Percentiles rank a stretch among this genome's conserved stretches.
phyloP scores from a whole-genome alignment of 2,329 filamentous ascomycete genomes.

The Aspergillus ochraceus region DNA sequence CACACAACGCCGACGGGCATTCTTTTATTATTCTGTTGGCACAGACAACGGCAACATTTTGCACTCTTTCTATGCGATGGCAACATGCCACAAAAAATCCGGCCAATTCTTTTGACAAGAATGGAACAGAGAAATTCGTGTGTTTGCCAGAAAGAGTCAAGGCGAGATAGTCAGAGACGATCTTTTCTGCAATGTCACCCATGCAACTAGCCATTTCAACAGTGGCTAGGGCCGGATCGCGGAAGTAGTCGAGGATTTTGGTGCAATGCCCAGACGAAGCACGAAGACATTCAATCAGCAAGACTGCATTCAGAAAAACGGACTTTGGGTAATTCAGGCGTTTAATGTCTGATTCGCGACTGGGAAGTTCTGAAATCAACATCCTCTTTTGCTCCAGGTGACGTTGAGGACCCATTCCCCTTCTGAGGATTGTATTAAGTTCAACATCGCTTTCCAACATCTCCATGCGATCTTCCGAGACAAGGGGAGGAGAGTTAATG shows the following conservation, averaged over 20 bases:
- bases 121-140: conserved; percentile 83
- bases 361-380: conserved; percentile 71
- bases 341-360: conserved; percentile 75
- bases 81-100: conserved; percentile 85
- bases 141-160: conserved; percentile 71
- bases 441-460: conserved; percentile 95
- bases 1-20: conserved; percentile 86
- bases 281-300: conserved; percentile 84
- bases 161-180: conserved; percentile 75
- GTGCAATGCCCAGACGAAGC: conserved; percentile 87
- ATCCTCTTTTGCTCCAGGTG: conserved; percentile 78
- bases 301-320: conserved; percentile 87
- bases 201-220: conserved; percentile 64
- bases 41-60: conserved; percentile 78
- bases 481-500: conserved; percentile 79
- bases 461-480: conserved; percentile 84
- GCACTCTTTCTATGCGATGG: conserved; percentile 87
- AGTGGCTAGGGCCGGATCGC: conserved; percentile 77
- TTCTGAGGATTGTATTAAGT: conserved; percentile 85
- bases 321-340: conserved; percentile 83
- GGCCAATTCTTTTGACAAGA: conserved; percentile 84
- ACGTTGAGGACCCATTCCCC: conserved; percentile 73
- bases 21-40: conserved; percentile 83
- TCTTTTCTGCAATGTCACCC: conserved; percentile 63
- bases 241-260: conserved; percentile 84